A percentile compares a stretch with the other conserved stretches of the same genome.
Conservation (phyloP, 78 protist genomes). For the Emiliania huxleyi region DNA sequence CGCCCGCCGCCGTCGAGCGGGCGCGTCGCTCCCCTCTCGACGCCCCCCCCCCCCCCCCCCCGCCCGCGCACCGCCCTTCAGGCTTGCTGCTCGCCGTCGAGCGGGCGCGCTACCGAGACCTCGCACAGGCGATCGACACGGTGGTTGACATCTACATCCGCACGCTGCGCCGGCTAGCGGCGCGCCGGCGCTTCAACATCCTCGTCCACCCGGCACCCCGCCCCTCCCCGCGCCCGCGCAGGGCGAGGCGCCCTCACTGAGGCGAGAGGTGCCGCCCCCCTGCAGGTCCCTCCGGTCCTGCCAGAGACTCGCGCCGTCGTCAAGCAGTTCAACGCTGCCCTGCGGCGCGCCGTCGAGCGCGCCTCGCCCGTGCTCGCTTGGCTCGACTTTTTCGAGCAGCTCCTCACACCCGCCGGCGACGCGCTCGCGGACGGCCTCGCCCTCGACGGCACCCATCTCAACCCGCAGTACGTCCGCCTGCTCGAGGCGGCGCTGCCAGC, state of each 20-base stretch:
- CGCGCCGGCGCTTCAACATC: slow-evolving; percentile 13
- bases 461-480: not conserved
- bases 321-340: slow-evolving; percentile 41
- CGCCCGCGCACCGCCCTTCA: not conserved
- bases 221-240: too few relatives aligned
- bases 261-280: too few relatives aligned
- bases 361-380: slow-evolving; percentile 26
- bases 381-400: slow-evolving; percentile 69
- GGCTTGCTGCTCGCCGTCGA: not conserved
- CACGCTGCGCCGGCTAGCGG: slow-evolving; percentile 41
- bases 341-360: not conserved
- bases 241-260: too few relatives aligned
- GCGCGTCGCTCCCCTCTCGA: too few relatives aligned
- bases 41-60: too few relatives aligned
- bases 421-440: not conserved
- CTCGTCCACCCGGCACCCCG: slow-evolving; percentile 88
- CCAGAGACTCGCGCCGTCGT: slow-evolving; percentile 70
- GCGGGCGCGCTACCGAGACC: slow-evolving; percentile 44
- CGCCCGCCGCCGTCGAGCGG: slow-evolving; percentile 76
- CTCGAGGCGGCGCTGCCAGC: not conserved
- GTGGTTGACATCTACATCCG: slow-evolving; percentile 68
- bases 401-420: not conserved
- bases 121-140: slow-evolving; percentile 68
- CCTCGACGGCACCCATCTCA: not conserved
- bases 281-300: slow-evolving; percentile 84